Conservation (phyloP, 306 rosid genomes). For the Styphnolobium japonicum region DNA sequence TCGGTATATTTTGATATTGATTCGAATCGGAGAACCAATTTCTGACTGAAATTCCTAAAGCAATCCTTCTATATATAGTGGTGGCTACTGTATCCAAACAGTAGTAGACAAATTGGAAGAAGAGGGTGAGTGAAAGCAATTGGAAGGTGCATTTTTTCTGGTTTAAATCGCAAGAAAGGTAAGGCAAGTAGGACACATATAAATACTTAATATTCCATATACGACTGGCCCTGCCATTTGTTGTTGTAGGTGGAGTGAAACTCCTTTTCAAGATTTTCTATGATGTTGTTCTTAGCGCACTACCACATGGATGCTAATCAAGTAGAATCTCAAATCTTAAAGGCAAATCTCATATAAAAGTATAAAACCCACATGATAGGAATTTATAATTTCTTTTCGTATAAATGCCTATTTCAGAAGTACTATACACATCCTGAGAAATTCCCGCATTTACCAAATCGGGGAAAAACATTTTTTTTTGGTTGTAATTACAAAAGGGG, state of each 20-base stretch:
- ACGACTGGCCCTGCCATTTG: conserved; percentile 29
- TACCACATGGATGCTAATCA: conserved; percentile 30
- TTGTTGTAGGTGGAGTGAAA: conserved; percentile 28
- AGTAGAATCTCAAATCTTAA: conserved; percentile 4
- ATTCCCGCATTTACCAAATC: neutral
- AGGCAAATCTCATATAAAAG: neutral
- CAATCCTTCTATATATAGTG: conserved; percentile 5
- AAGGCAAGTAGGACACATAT: conserved; percentile 10
- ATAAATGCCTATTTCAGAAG: neutral
- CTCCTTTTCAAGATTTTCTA: conserved; percentile 17
- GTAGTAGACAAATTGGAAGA: conserved; percentile 28
- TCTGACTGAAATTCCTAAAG: conserved; percentile 1
- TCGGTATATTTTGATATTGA: conserved; percentile 5
- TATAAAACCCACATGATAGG: neutral
- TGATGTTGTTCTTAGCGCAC: conserved; percentile 29
- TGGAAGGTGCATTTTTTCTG: conserved; percentile 18
- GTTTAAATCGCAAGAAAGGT: conserved; percentile 29
- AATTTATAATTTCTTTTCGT: neutral
- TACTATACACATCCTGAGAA: neutral
- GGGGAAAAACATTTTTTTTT: no score
- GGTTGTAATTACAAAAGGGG: no score
- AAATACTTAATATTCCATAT: neutral
- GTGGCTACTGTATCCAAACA: conserved; percentile 27
- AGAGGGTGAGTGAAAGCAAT: conserved; percentile 10
- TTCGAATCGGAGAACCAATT: conserved; percentile 4